Conservation (phyloP, 129 eudicot species). For the Centella asiatica region DNA sequence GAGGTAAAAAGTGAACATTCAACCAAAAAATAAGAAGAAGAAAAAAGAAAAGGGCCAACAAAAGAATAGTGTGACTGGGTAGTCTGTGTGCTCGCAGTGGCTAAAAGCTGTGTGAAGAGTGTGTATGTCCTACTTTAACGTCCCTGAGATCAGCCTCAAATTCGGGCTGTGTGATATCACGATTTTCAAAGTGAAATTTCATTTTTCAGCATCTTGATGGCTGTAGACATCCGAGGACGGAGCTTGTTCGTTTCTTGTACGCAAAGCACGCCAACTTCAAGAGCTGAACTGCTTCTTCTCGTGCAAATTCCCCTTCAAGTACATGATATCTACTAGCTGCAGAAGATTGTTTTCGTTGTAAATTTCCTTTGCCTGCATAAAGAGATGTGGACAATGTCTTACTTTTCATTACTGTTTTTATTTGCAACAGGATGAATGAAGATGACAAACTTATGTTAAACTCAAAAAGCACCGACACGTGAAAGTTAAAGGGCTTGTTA, state of each 20-base stretch:
- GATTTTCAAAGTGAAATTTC: background rate
- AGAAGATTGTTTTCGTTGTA: slow-evolving; percentile 15
- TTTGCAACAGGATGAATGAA: no score
- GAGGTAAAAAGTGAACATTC: no score
- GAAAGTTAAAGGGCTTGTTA: no score
- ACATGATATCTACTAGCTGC: slow-evolving; percentile 48
- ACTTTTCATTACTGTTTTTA: no score
- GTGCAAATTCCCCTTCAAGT: slow-evolving; percentile 31
- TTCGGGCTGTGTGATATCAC: background rate
- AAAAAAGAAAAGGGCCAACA: background rate
- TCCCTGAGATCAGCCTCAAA: background rate
- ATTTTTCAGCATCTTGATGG: slow-evolving; percentile 2
- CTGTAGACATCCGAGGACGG: slow-evolving; percentile 56
- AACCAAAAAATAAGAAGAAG: no score
- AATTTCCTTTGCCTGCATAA: background rate
- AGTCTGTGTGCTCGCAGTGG: no score
- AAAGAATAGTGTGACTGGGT: background rate
- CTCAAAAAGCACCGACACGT: no score
- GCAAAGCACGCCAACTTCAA: slow-evolving; percentile 61
- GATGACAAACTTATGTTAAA: no score
- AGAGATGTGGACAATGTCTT: no score
- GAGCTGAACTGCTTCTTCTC: slow-evolving; percentile 34
- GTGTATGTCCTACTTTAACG: slow-evolving; percentile 28
- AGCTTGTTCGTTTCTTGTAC: slow-evolving; percentile 56
- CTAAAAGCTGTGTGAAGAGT: slow-evolving; percentile 21